Evolutionary conservation across 148 eudicot genomes (phyloP), one percentile per base, ranked within the genome.

Genomic region (Simmondsia chinensis): DNA sequence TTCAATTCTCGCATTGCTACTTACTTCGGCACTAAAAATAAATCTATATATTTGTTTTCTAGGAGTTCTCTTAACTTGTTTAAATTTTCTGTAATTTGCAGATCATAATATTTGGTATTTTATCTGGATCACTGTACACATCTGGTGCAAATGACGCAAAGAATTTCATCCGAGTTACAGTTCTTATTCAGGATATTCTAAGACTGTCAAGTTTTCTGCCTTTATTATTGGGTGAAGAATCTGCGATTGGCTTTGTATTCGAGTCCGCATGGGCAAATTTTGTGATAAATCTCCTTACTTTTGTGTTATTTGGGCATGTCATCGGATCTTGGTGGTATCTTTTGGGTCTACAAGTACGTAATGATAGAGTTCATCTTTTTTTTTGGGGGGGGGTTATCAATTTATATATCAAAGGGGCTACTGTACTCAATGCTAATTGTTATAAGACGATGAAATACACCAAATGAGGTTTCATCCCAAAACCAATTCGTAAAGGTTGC

Each of bases 261-360:
- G 91, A 86, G 58, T 77, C 95, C 7, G 86, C 80, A 35, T 78
- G 83, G 86, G 80, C 74, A 13, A 77, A 81, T 64, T 81, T 86
- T 48, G 64, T 86, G 22, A 70, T 81, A 25, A 86, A 86, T 69
- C 80, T 86, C 57, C 83, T 86, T 40, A 75, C 75, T 0, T 86
- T 75, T 64, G 54, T 86, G 41, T 59, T 86, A 54, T 59, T 77
- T 37, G 80, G 95, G 34, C 95, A 85, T 60, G 70, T 80, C 26
- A 80, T 84, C 22, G 95, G 95, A 36, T 77, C 95, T 24, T 66
- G 72, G 53, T 84, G 95, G 95, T 85, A 85, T 61, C 89, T 80
- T 43, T 70, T 86, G 15, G 95, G 91, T 22, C 56, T 86, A 50
- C 86, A 77, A 83, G 95, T 86, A 35, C 31, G 53, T 39, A 5